phyloP scores from a whole-genome alignment of 1,284 basidiomycete genomes.

The Ustilago bromivora region DNA sequence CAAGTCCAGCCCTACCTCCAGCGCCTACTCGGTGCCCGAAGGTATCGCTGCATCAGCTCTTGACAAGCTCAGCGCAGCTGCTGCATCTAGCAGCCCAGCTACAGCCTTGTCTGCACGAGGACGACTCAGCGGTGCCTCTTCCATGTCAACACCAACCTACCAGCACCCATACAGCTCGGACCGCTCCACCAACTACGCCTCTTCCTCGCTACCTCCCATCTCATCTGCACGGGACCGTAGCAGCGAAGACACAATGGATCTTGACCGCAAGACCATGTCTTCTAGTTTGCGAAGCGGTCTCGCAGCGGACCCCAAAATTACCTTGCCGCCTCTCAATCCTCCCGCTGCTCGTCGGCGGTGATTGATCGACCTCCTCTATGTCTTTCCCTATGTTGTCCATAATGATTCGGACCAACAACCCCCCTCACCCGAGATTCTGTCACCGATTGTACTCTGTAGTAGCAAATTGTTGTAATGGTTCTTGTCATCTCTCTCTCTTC shows the following conservation, averaged over 20 bases:
- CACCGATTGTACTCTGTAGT: slow-evolving; percentile 11
- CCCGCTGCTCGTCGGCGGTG: slow-evolving; percentile 34
- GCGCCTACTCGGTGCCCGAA: slow-evolving; percentile 43
- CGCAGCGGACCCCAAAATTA: slow-evolving; percentile 34
- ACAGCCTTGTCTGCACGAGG: slow-evolving; percentile 33
- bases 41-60: slow-evolving; percentile 41
- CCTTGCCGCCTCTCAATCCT: slow-evolving; percentile 44
- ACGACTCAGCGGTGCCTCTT: slow-evolving; percentile 26
- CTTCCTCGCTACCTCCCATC: slow-evolving; percentile 44
- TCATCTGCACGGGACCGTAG: slow-evolving; percentile 39
- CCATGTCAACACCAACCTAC: slow-evolving; percentile 25
- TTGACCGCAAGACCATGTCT: slow-evolving; percentile 40
- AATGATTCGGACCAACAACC: slow-evolving; percentile 2
- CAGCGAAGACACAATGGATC: slow-evolving; percentile 32
- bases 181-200: slow-evolving; percentile 46
- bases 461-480: slow-evolving; percentile 21
- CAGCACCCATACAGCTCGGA: slow-evolving; percentile 56
- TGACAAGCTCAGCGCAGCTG: slow-evolving; percentile 39
- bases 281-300: slow-evolving; percentile 33
- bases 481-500: slow-evolving; percentile 3
- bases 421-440: background rate
- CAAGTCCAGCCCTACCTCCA: slow-evolving; percentile 51
- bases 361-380: background rate
- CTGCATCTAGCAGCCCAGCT: slow-evolving; percentile 19
- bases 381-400: background rate